Conservation (phyloP, 305 asterid genomes). For the Fraxinus baroniana region DNA sequence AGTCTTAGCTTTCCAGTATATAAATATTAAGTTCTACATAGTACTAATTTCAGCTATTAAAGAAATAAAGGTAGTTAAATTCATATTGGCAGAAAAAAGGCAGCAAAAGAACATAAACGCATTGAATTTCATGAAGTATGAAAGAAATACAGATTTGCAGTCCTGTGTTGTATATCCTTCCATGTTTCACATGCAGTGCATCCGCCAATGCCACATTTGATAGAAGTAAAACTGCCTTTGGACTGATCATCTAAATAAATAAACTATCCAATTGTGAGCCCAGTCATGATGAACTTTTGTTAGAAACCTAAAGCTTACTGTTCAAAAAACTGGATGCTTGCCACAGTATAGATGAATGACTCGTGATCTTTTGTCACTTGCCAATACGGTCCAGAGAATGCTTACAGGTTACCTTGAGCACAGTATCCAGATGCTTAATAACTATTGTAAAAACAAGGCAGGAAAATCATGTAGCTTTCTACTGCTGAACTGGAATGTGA, state of each 20-base stretch:
- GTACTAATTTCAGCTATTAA: not conserved
- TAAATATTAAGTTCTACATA: slow-evolving; percentile 12
- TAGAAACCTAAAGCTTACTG: not conserved
- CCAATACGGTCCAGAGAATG: not conserved
- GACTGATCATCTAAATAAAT: not conserved
- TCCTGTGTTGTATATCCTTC: not conserved
- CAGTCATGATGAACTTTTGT: not conserved
- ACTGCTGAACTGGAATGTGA: not conserved
- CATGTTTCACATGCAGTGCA: not conserved
- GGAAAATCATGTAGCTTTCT: not conserved
- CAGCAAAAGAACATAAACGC: slow-evolving; percentile 4
- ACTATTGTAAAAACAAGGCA: not conserved
- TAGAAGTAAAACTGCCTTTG: slow-evolving; percentile 5
- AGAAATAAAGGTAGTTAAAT: not conserved
- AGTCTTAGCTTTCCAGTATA: slow-evolving; percentile 11
- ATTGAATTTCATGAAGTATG: not conserved
- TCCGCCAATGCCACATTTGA: not conserved
- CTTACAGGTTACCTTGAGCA: not conserved
- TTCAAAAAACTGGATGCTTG: not conserved
- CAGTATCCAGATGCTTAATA: not conserved
- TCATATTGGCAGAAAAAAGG: not conserved
- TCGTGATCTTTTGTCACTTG: not conserved
- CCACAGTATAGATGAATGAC: not conserved
- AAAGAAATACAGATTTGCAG: not conserved
- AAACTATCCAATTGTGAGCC: not conserved